Percentiles rank a stretch among this genome's conserved stretches.
Evolutionary conservation across 2,329 filamentous ascomycete species (phyloP).

Genomic region (Hypomyces perniciosus): DNA sequence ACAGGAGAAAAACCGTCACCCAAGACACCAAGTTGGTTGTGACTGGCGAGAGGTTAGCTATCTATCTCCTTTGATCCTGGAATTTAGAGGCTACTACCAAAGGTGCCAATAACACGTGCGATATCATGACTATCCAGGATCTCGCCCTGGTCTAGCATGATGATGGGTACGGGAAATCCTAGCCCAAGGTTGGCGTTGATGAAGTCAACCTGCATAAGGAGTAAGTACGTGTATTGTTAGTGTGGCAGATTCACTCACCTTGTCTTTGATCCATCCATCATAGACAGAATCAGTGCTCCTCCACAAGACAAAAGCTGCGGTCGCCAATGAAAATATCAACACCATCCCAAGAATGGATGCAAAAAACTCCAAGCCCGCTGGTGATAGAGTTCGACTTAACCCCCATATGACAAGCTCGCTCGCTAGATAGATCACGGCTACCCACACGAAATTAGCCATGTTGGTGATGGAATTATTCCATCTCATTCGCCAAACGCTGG

Average conservation of each 20-base stretch:
- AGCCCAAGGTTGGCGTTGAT: conserved; percentile 46
- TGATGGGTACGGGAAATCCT: conserved; percentile 45
- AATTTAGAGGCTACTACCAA: conserved; percentile 29
- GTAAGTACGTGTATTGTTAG: neutral
- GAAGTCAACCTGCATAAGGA: conserved; percentile 37
- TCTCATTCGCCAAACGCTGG: conserved; percentile 14
- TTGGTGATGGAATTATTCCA: conserved; percentile 6
- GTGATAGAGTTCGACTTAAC: conserved; percentile 31
- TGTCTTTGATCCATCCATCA: conserved; percentile 25
- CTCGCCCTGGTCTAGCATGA: conserved; percentile 37
- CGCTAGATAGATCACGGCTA: conserved; percentile 32
- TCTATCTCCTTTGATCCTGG: too few species aligned
- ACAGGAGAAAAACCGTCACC: conserved; percentile 24
- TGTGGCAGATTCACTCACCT: conserved; percentile 21
- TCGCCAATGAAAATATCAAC: conserved; percentile 32
- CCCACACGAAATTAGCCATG: conserved; percentile 23
- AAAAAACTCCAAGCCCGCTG: conserved; percentile 35
- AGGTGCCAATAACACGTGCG: conserved; percentile 39
- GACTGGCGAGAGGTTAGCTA: conserved; percentile 14
- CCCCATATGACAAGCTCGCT: conserved; percentile 43
- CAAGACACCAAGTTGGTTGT: conserved; percentile 20
- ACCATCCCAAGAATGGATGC: conserved; percentile 44
- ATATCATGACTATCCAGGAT: conserved; percentile 29
- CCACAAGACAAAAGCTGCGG: conserved; percentile 17
- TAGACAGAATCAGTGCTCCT: conserved; percentile 24